Percentiles rank a stretch among this genome's conserved stretches.
Conservation (phyloP, 2,329 filamentous ascomycete genomes). For the Tolypocladium ophioglossoides region DNA sequence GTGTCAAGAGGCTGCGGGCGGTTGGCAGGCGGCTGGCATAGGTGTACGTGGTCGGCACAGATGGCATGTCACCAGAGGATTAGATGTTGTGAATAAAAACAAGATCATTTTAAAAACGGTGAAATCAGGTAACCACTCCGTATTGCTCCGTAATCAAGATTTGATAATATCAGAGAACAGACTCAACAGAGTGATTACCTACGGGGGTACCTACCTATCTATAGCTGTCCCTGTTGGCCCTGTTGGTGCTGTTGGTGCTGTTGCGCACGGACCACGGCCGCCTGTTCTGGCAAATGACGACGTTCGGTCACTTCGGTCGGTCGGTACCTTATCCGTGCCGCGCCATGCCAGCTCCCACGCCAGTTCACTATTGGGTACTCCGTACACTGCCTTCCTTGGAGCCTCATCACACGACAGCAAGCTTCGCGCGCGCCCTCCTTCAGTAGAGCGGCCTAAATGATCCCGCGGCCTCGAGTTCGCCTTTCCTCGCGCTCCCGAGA, state of each 20-base stretch:
- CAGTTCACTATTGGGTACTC: no score
- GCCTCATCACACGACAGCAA: background rate
- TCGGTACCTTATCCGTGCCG: background rate
- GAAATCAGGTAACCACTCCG: no score
- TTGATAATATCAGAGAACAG: no score
- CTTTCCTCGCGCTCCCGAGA: background rate
- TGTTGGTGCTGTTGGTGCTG: no score
- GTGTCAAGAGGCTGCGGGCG: constrained; percentile 70
- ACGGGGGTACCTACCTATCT: no score
- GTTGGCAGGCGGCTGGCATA: constrained; percentile 19
- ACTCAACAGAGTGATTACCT: no score
- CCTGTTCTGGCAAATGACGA: background rate
- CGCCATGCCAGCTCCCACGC: background rate
- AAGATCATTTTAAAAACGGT: no score
- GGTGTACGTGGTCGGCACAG: background rate
- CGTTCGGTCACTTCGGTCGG: background rate
- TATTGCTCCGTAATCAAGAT: no score
- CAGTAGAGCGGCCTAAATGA: background rate
- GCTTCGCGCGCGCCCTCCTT: background rate
- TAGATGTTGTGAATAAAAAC: background rate
- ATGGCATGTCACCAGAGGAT: background rate
- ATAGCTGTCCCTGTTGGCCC: background rate
- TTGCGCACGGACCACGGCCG: constrained; percentile 7
- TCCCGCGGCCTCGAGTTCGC: background rate
- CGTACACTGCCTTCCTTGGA: no score